Evolutionary conservation across 495 filamentous ascomycete species (phyloP), one percentile per base, ranked within the genome.

Genomic region (Choiromyces venosus): DNA sequence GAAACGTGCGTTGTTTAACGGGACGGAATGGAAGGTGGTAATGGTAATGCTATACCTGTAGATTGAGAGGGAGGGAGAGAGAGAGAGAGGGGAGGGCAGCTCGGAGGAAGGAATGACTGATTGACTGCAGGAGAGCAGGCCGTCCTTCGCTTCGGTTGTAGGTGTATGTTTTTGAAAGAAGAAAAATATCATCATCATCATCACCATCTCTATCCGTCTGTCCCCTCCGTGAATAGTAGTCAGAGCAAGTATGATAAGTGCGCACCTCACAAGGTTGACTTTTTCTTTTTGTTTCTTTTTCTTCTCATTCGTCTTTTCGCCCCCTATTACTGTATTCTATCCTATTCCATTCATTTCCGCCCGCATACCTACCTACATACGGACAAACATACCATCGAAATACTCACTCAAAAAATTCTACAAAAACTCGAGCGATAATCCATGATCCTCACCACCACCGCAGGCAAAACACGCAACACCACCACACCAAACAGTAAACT

Each of bases 291-390:
- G 35, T 19, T 44, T 37, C 21, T 37, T 46, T 46, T 56, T 52
- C 56, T 67, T 67, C 68, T 72, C n/a, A 46, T 33, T 40, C 52
- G 35, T 71, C 44, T 68, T 67, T 39, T 21, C 33, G 70, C 33
- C 65, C 19, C 68, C 36, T 46, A 44, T 37, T 52, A 70, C 39
- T 61, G 10, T 61, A 25, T 56, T 29, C 46, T 29, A 56, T 56
- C 46, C 46, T 14, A n/a, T 12, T 29, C 52, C 52, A 29, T 61
- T 29, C 25, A 2, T 61, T 61, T 61, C 52, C 25, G 14, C 8
- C 25, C 2, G 52, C 52, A 61, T 61, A 29, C 52, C n/a, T 61
- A 29, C 52, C 12, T 29, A 14, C 52, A 16, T 8, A 29, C 8
- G 8, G 46, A 25, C 46, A 25, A 25, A n/a, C 46, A 25, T 52